Evolutionary conservation across 2,329 filamentous ascomycete species (phyloP).

Genomic region (Ambrosiella xylebori): DNA sequence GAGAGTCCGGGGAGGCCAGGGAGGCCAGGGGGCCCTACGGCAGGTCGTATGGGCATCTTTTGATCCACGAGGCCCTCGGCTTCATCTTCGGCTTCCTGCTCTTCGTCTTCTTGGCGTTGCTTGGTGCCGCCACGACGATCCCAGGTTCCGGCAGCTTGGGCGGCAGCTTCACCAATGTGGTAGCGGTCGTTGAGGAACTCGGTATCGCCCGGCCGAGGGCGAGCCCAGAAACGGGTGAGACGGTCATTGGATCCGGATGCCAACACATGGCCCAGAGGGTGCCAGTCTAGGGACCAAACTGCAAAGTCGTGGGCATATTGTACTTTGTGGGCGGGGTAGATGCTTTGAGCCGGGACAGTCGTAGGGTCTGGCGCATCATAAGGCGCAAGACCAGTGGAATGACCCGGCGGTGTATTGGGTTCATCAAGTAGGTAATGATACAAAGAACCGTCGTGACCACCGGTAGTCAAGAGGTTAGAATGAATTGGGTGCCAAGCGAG

Average conservation of each 20-base stretch:
- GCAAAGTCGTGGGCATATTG: constrained; percentile 84
- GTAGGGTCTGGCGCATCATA: constrained; percentile 71
- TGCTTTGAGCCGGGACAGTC: constrained; percentile 70
- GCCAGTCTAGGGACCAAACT: constrained; percentile 97
- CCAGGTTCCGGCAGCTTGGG: constrained; percentile 87
- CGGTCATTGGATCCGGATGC: constrained; percentile 93
- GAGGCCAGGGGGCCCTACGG: constrained; percentile 22
- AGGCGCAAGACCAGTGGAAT: constrained; percentile 54
- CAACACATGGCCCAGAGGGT: constrained; percentile 86
- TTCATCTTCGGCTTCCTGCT: constrained; percentile 85
- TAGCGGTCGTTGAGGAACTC: constrained; percentile 78
- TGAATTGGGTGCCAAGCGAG: constrained; percentile 90
- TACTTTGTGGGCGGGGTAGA: constrained; percentile 76
- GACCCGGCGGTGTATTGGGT: constrained; percentile 65
- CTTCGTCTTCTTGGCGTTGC: constrained; percentile 78
- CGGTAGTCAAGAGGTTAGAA: constrained; percentile 73
- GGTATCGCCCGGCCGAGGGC: constrained; percentile 73
- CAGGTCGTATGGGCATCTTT: constrained; percentile 49
- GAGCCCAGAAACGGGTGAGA: constrained; percentile 92
- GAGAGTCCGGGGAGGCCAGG: constrained; percentile 31
- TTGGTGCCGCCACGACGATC: constrained; percentile 61
- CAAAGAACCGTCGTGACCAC: constrained; percentile 74
- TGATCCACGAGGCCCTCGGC: constrained; percentile 86
- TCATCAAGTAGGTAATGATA: constrained; percentile 94
- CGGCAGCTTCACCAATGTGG: constrained; percentile 84